These are phyloP conservation scores for Bacidia rubella DNA, from an alignment of 495 filamentous ascomycete genomes.

Conservation along the genomic window DNA sequence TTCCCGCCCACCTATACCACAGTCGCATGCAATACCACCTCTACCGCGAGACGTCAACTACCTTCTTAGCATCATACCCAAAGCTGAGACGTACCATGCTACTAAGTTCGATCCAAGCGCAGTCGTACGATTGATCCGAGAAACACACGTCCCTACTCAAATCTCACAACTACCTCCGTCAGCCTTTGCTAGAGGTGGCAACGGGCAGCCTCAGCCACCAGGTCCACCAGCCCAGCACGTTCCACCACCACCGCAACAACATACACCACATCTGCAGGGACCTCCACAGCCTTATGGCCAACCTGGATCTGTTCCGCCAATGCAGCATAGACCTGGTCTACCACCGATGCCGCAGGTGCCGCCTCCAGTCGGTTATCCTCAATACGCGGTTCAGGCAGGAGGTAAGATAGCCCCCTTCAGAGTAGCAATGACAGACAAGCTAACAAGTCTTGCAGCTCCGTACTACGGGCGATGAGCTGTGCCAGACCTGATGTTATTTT, in stretches of 20 bases:
- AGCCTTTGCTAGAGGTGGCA: neutral
- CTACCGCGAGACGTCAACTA: constrained; percentile 72
- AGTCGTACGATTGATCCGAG: constrained; percentile 59
- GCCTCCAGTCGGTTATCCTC: constrained; percentile 3
- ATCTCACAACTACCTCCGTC: constrained; percentile 19
- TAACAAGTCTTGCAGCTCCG: too few species aligned
- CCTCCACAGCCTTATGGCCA: constrained; percentile 8
- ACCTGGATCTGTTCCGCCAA: constrained; percentile 7
- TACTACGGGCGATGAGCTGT: neutral
- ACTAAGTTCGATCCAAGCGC: constrained; percentile 53
- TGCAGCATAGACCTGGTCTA: constrained; percentile 10
- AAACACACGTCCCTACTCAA: constrained; percentile 48
- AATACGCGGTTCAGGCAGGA: neutral
- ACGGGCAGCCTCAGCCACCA: constrained; percentile 17
- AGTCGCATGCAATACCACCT: constrained; percentile 27
- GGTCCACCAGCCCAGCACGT: constrained; percentile 24
- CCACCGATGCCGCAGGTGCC: constrained; percentile 9
- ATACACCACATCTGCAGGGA: constrained; percentile 21
- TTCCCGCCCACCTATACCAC: constrained; percentile 19
- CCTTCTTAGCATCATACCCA: constrained; percentile 69
- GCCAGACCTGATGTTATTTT: too few species aligned
- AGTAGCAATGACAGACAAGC: too few species aligned
- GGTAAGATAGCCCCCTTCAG: neutral
- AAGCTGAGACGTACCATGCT: constrained; percentile 55
- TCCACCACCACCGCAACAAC: constrained; percentile 22